Percentiles rank a stretch among this genome's conserved stretches.
Evolutionary conservation across 805 yeast species (phyloP).

Genomic region (Teunomyces barrocoloradensis): DNA sequence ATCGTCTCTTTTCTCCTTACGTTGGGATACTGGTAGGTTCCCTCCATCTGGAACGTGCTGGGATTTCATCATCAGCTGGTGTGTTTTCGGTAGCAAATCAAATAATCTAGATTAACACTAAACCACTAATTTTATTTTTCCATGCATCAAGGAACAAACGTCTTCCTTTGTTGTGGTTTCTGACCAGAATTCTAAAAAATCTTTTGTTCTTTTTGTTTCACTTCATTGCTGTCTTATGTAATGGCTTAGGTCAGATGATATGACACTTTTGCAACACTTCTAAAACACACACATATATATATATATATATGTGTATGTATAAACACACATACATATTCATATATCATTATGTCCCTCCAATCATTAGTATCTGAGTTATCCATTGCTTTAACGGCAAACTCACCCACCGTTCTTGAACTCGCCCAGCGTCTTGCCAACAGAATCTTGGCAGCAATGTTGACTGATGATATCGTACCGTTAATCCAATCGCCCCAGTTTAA

Average conservation of each 20-base stretch:
- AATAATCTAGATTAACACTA: conserved; percentile 1
- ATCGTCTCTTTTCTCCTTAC: too few relatives aligned
- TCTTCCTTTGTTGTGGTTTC: background rate
- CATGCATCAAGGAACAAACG: background rate
- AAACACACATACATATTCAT: background rate
- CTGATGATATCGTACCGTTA: background rate
- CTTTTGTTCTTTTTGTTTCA: background rate
- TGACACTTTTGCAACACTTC: background rate
- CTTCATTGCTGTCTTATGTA: background rate
- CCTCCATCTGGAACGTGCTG: background rate
- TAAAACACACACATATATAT: background rate
- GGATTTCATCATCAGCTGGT: background rate
- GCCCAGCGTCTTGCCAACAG: background rate
- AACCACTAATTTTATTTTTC: background rate
- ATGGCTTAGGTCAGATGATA: background rate
- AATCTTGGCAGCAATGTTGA: background rate
- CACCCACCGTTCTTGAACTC: background rate
- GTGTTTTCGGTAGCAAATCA: background rate
- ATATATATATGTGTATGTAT: background rate
- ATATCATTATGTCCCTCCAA: background rate
- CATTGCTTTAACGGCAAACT: background rate
- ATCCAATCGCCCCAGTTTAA: background rate
- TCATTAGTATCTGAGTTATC: background rate
- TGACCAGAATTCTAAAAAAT: background rate
- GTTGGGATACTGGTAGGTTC: too few relatives aligned